Evolutionary conservation across 2,329 filamentous ascomycete species (phyloP).

Genomic region (Hypoxylon sp.): DNA sequence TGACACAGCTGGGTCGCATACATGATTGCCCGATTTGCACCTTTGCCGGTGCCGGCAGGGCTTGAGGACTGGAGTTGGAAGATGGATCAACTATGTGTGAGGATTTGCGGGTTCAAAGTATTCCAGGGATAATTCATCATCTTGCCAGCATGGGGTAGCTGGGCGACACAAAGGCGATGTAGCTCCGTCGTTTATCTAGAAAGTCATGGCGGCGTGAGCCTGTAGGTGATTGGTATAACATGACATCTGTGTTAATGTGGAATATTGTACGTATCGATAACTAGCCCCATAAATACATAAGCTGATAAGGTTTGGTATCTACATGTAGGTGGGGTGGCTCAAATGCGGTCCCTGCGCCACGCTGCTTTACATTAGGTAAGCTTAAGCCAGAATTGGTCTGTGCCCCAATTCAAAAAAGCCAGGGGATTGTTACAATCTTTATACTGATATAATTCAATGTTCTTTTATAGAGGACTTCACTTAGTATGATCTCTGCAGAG

Average conservation of each 20-base stretch:
- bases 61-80: conserved; percentile 18
- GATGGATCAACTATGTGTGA: conserved; percentile 45
- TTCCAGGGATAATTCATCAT: conserved; percentile 38
- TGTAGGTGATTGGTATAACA: conserved; percentile 1
- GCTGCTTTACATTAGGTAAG: background rate
- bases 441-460: too few relatives aligned
- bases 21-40: conserved; percentile 50
- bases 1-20: conserved; percentile 33
- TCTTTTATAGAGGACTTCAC: background rate
- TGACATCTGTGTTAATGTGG: background rate
- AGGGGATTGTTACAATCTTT: too few relatives aligned
- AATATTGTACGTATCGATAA: background rate
- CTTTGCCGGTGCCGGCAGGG: conserved; percentile 44
- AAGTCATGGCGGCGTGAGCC: conserved; percentile 20
- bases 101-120: conserved; percentile 21
- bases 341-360: too few relatives aligned
- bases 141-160: conserved; percentile 31
- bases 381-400: background rate
- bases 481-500: background rate
- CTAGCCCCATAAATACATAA: background rate
- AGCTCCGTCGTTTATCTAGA: conserved; percentile 23
- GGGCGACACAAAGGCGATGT: conserved; percentile 11
- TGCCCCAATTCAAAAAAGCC: too few relatives aligned
- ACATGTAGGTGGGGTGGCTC: background rate
- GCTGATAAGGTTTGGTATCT: background rate